Base-by-base conservation (phyloP, 306 rosid species). In the Cicer judaicum region DNA sequence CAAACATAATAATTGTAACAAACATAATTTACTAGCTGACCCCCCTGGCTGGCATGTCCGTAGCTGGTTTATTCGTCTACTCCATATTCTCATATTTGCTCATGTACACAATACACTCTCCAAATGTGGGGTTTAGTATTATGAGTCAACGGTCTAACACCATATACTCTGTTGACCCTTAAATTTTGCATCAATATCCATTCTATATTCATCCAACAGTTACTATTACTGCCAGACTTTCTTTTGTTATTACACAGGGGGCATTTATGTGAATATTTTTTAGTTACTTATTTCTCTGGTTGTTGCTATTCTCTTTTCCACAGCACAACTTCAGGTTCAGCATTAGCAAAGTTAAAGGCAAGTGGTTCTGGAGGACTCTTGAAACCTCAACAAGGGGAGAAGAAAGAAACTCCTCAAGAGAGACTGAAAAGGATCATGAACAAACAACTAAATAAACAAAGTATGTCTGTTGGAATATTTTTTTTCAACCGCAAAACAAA, bases 341-440 rank as follows among this genome's bases (percentile, higher is more conserved):
- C 96, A 44, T 67, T 90, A 65, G 87, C 97, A 49, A 92, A 95
- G 85, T 78, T 94, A 61, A 84, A 94, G 86, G 86, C 89, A 73
- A 85, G 93, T 85, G 73, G 92, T 68, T 91, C 97, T 78, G 91
- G 87, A 53, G 96, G 91, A 19, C 74, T 85, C 74, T 79, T 81
- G 68, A 91, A 94, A 76, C 90, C 78, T 84, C 97, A 69, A 80
- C 91, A 70, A 34, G 96, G 83, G 76, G 98, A 89, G 90, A 95
- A 90, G 88, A 95, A 95, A 83, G 98, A 95, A 89, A 95, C 99
- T 65, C 99, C 99, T 73, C 99, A 92, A 79, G 99, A 95, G 85
- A 85, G 99, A 70, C 96, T 95, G n/a, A 95, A 92, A 82, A 86
- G 99, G 81, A 95, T 95, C 83, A 95, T 92, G 99, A 95, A 89